A percentile compares a stretch with the other conserved stretches of the same genome.
These are phyloP conservation scores for Ganoderma resinaceum DNA, from an alignment of 1,284 basidiomycete species.

Conservation along the genomic window DNA sequence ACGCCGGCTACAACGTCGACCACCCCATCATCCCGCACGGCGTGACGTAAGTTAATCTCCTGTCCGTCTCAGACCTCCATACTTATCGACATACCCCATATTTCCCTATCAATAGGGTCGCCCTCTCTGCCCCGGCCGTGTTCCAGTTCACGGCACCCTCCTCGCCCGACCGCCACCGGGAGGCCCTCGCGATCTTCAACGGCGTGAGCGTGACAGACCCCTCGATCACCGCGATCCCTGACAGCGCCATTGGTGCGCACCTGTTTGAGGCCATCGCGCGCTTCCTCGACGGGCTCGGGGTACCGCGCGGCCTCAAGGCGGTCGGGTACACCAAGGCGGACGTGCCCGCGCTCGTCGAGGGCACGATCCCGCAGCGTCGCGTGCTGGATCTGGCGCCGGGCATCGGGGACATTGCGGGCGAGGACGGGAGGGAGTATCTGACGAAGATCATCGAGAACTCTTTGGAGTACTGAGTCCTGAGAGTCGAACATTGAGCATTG, in stretches of 20 bases:
- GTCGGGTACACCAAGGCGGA: conserved; percentile 82
- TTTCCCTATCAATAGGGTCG: conserved; percentile 57
- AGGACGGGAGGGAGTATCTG: conserved; percentile 83
- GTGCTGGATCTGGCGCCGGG: conserved; percentile 90
- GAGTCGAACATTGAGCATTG: background rate
- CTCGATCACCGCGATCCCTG: conserved; percentile 77
- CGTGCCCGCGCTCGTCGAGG: conserved; percentile 78
- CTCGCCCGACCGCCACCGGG: conserved; percentile 88
- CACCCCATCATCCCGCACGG: conserved; percentile 95
- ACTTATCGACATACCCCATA: background rate
- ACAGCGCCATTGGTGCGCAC: conserved; percentile 82
- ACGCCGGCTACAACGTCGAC: conserved; percentile 83
- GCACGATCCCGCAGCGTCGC: conserved; percentile 87
- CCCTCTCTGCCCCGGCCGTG: conserved; percentile 90
- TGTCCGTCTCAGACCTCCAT: background rate
- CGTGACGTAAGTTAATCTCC: conserved; percentile 59
- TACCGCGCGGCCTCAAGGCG: conserved; percentile 88
- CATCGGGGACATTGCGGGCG: conserved; percentile 79
- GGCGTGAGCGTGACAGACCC: conserved; percentile 69
- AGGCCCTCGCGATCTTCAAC: conserved; percentile 87
- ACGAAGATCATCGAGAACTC: conserved; percentile 79
- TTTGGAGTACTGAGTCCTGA: conserved; percentile 65
- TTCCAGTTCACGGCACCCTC: conserved; percentile 96
- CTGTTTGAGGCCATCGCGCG: conserved; percentile 90
- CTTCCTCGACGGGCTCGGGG: conserved; percentile 88